Conservation (phyloP, 805 yeast species). For the Kurtzmaniella cleridarum region DNA sequence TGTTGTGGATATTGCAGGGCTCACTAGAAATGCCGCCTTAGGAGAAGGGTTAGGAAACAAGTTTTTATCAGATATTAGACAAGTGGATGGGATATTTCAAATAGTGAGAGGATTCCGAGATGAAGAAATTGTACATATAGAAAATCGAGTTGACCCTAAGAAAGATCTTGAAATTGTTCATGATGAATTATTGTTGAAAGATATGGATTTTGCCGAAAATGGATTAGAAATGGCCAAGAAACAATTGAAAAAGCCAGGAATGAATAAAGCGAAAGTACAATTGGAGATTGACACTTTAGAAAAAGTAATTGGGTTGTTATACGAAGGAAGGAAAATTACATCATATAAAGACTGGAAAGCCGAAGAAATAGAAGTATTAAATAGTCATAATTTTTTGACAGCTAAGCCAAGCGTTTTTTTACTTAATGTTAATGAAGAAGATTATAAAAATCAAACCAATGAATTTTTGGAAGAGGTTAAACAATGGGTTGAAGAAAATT, state of each 20-base stretch:
- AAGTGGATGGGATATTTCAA: conserved; percentile 69
- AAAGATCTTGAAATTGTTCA: conserved; percentile 59
- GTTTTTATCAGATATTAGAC: conserved; percentile 60
- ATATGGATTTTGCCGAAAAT: conserved; percentile 57
- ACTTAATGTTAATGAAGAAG: conserved; percentile 68
- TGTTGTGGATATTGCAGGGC: conserved; percentile 66
- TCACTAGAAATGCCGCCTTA: conserved; percentile 54
- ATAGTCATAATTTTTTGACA: conserved; percentile 68
- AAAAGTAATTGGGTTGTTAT: conserved; percentile 26
- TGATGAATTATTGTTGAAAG: conserved; percentile 58
- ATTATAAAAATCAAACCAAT: conserved; percentile 50
- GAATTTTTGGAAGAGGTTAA: conserved; percentile 46
- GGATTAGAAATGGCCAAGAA: conserved; percentile 29
- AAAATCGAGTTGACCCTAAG: conserved; percentile 52
- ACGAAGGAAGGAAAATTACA: conserved; percentile 56
- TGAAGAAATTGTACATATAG: conserved; percentile 63
- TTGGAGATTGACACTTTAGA: conserved; percentile 26
- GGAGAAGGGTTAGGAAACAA: conserved; percentile 77
- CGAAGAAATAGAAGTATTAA: conserved; percentile 59
- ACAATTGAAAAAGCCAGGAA: conserved; percentile 23
- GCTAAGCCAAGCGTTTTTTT: conserved; percentile 85
- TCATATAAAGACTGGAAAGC: conserved; percentile 54
- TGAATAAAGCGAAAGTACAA: conserved; percentile 18
- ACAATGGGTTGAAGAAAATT: conserved; percentile 61
- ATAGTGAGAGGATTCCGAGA: conserved; percentile 62